A percentile compares a stretch with the other conserved stretches of the same genome.
These are phyloP conservation scores for Raddia guianensis DNA, from an alignment of 176 grass and related monocot species.

Conservation along the genomic window DNA sequence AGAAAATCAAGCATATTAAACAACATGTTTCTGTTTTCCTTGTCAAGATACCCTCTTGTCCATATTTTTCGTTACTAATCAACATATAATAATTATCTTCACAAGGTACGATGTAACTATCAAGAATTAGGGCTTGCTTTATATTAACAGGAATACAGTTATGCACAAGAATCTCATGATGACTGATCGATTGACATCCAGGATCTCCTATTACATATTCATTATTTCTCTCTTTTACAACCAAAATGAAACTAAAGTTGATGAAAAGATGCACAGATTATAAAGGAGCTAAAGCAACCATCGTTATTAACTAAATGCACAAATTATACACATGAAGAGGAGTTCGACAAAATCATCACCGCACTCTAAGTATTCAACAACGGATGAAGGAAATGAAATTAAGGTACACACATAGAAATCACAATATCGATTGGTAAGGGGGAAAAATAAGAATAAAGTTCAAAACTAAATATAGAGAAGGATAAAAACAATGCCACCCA, in stretches of 20 bases:
- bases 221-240: not conserved
- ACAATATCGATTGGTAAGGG: not conserved
- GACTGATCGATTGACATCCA: conserved; percentile 15
- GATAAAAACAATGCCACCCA: not conserved
- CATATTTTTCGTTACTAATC: not conserved
- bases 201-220: conserved; percentile 5
- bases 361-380: not conserved
- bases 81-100: not conserved
- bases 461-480: not conserved
- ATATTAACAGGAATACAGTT: conserved; percentile 18
- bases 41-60: conserved; percentile 21
- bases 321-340: not conserved
- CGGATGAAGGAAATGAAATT: not conserved
- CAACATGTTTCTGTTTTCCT: conserved; percentile 3
- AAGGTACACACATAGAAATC: not conserved
- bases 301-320: not conserved
- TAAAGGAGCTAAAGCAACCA: not conserved
- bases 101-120: conserved; percentile 33
- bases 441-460: not conserved
- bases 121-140: conserved; percentile 16
- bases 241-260: not conserved
- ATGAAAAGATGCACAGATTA: not conserved
- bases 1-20: conserved; percentile 10
- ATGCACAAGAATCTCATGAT: not conserved
- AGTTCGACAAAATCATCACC: not conserved